Percentiles rank a stretch among this genome's conserved stretches.
These are phyloP conservation scores for Saccharomycopsis sp. DNA, from an alignment of 805 yeast species.

Conservation along the genomic window DNA sequence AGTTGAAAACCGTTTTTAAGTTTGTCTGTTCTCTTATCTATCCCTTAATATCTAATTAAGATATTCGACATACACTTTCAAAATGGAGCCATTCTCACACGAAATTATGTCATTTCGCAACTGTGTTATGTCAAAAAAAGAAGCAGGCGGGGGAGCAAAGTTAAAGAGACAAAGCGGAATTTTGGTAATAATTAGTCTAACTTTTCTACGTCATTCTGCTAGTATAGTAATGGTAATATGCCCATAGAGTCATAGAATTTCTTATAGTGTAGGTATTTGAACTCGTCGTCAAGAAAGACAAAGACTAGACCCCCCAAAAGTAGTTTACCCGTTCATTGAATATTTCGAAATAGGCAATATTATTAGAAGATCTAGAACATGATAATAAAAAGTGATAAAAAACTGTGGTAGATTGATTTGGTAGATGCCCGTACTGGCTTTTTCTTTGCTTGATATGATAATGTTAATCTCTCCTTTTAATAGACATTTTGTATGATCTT, in stretches of 20 bases:
- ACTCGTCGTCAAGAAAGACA: too few relatives aligned
- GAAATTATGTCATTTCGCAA: background rate
- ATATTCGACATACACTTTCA: background rate
- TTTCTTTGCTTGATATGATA: background rate
- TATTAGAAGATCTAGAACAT: background rate
- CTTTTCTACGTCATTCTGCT: background rate
- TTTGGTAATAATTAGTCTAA: background rate
- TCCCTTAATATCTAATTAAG: background rate
- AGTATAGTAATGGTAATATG: too few relatives aligned
- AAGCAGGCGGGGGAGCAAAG: background rate
- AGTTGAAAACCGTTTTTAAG: too few relatives aligned
- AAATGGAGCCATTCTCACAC: background rate
- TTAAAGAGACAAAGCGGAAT: background rate
- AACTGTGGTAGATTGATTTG: background rate
- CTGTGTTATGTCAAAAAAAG: background rate
- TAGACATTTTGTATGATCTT: too few relatives aligned
- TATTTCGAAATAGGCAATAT: background rate
- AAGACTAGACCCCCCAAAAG: too few relatives aligned
- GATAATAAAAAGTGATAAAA: background rate
- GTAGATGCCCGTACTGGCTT: background rate
- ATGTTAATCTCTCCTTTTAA: background rate
- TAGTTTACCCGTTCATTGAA: too few relatives aligned
- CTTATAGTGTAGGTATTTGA: too few relatives aligned
- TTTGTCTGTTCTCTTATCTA: background rate
- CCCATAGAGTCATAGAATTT: too few relatives aligned